Conservation (phyloP, 441 rosid genomes). For the Erysimum cheiri region DNA sequence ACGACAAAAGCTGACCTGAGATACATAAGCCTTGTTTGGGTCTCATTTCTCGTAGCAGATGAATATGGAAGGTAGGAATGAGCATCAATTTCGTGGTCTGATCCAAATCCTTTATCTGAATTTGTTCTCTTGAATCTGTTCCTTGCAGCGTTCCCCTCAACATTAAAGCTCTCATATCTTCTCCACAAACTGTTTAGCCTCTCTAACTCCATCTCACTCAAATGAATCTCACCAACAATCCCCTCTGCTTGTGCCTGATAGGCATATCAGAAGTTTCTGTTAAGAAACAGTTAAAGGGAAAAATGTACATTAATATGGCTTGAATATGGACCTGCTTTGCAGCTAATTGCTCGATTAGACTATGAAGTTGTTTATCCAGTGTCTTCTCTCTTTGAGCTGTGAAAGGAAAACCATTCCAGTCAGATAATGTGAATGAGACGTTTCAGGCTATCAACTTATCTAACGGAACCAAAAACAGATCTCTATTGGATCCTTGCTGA, state of each 20-base stretch:
- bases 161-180: conserved; percentile 58
- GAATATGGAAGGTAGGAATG: conserved; percentile 66
- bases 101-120: conserved; percentile 59
- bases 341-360: conserved; percentile 86
- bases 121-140: conserved; percentile 72
- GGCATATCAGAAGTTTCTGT: conserved; percentile 24
- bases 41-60: conserved; percentile 57
- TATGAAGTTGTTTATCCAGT: conserved; percentile 88
- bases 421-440: conserved; percentile 19
- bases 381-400: conserved; percentile 92
- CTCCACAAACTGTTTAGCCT: conserved; percentile 70
- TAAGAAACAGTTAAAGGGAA: conserved; percentile 25
- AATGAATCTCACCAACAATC: conserved; percentile 71
- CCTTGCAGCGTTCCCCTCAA: conserved; percentile 66
- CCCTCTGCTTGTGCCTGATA: conserved; percentile 89
- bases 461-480: conserved; percentile 1
- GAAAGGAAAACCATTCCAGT: conserved; percentile 22
- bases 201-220: conserved; percentile 77
- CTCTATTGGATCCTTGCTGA: conserved; percentile 25
- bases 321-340: conserved; percentile 70
- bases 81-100: conserved; percentile 54
- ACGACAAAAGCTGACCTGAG: conserved; percentile 87
- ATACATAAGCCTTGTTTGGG: conserved; percentile 69
- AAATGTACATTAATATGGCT: conserved; percentile 12
- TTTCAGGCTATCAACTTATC: conserved; percentile 23